Evolutionary conservation across 2,329 filamentous ascomycete genomes (phyloP).

Genomic region (Lachnellula suecica): DNA sequence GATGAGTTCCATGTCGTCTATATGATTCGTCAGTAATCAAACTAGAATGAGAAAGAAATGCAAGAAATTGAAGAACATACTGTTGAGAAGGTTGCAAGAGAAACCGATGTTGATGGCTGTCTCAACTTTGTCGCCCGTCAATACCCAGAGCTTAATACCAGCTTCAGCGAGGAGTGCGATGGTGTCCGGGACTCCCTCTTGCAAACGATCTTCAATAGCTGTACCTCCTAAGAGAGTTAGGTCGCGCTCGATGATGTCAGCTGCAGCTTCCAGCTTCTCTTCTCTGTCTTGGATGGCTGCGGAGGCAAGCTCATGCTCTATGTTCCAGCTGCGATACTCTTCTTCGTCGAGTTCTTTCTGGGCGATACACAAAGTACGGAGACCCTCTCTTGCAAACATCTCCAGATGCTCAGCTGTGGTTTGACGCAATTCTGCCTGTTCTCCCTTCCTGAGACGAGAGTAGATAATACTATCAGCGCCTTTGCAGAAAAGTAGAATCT

Average conservation of each 20-base stretch:
- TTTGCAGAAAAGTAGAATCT: constrained; percentile 92
- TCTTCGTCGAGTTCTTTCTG: constrained; percentile 76
- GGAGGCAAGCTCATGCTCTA: constrained; percentile 83
- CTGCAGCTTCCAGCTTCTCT: constrained; percentile 86
- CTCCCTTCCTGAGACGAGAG: constrained; percentile 78
- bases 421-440: constrained; percentile 80
- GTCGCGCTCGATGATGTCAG: constrained; percentile 88
- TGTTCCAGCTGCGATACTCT: constrained; percentile 83
- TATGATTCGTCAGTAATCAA: no score
- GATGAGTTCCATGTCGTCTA: constrained; percentile 95
- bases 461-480: constrained; percentile 98
- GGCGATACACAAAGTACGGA: constrained; percentile 92
- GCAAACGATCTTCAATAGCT: constrained; percentile 93
- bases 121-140: constrained; percentile 98
- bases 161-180: constrained; percentile 88
- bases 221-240: constrained; percentile 88
- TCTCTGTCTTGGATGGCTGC: constrained; percentile 83
- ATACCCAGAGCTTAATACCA: constrained; percentile 97
- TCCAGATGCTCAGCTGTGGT: constrained; percentile 92
- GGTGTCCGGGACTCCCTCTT: constrained; percentile 95
- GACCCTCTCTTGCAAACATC: constrained; percentile 92
- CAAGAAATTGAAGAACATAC: no score
- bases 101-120: constrained; percentile 99
- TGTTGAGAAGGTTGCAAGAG: constrained; percentile 95
- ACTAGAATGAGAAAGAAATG: no score